A percentile compares a stretch with the other conserved stretches of the same genome.
phyloP scores from a whole-genome alignment of 1,284 basidiomycete genomes.

The Ustilago xerochloae region DNA sequence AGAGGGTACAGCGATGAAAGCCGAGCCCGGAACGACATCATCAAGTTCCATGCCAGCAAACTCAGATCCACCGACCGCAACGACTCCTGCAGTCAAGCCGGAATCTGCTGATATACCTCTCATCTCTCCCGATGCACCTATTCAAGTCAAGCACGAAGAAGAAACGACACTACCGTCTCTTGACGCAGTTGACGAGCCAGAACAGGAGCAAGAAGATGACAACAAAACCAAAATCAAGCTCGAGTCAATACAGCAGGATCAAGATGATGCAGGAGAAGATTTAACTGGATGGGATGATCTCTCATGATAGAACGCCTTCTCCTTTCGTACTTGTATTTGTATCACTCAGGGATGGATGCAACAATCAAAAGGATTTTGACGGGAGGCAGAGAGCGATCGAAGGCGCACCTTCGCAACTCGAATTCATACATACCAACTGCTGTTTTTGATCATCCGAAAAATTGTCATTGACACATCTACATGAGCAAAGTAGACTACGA shows the following conservation, averaged over 20 bases:
- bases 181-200: background rate
- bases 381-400: no score
- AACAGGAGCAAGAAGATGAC: background rate
- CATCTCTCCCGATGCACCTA: background rate
- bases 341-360: background rate
- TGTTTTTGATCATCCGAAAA: background rate
- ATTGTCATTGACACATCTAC: background rate
- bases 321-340: background rate
- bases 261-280: slow-evolving; percentile 7
- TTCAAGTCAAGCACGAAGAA: slow-evolving; percentile 14
- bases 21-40: background rate
- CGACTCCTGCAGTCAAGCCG: background rate
- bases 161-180: background rate
- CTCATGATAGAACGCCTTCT: background rate
- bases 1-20: background rate
- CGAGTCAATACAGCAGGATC: background rate
- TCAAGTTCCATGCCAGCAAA: background rate
- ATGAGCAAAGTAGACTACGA: slow-evolving; percentile 11
- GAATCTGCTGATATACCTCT: slow-evolving; percentile 6
- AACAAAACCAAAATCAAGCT: slow-evolving; percentile 13
- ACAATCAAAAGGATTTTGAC: background rate
- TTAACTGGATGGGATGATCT: slow-evolving; percentile 49
- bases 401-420: background rate
- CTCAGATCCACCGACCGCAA: background rate
- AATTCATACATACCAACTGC: no score